Evolutionary conservation across 148 eudicot genomes (phyloP).

Genomic region (Nepenthes mirabilis): DNA sequence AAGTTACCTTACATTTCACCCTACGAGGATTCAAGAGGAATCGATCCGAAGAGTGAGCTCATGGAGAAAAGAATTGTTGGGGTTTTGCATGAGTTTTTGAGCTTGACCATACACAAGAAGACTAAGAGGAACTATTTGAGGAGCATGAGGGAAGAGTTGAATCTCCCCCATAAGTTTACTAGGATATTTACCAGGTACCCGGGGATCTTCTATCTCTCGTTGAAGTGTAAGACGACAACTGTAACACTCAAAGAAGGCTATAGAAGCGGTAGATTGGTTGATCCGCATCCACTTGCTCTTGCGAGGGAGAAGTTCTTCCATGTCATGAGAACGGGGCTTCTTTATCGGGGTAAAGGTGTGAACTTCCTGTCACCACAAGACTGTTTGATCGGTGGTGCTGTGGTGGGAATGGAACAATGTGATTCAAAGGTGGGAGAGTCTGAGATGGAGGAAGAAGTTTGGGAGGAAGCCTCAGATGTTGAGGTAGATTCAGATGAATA

Average conservation of each 20-base stretch:
- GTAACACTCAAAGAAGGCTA: conserved; percentile 79
- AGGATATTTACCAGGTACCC: conserved; percentile 87
- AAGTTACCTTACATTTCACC: conserved; percentile 89
- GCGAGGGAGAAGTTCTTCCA: conserved; percentile 62
- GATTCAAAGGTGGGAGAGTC: conserved; percentile 21
- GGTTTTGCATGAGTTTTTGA: conserved; percentile 73
- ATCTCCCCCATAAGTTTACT: conserved; percentile 84
- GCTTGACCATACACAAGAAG: conserved; percentile 82
- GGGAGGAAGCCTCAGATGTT: conserved; percentile 28
- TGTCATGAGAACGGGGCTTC: conserved; percentile 84
- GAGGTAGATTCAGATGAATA: conserved; percentile 38
- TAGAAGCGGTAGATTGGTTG: conserved; percentile 39
- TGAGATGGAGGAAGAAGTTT: conserved; percentile 39
- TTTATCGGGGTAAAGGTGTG: conserved; percentile 54
- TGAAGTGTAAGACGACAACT: conserved; percentile 94
- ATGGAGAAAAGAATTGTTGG: conserved; percentile 88
- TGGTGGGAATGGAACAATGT: conserved; percentile 13
- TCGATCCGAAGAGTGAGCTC: conserved; percentile 38
- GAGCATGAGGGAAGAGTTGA: conserved; percentile 70
- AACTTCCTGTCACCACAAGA: conserved; percentile 39
- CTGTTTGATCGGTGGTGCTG: conserved; percentile 20
- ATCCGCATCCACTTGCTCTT: conserved; percentile 54
- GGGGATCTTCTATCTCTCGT: conserved; percentile 81
- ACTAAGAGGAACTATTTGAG: conserved; percentile 79
- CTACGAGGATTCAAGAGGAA: conserved; percentile 57